These are phyloP conservation scores for Magnaporthiopsis rhizophila DNA, from an alignment of 2,329 filamentous ascomycete species.

Conservation along the genomic window DNA sequence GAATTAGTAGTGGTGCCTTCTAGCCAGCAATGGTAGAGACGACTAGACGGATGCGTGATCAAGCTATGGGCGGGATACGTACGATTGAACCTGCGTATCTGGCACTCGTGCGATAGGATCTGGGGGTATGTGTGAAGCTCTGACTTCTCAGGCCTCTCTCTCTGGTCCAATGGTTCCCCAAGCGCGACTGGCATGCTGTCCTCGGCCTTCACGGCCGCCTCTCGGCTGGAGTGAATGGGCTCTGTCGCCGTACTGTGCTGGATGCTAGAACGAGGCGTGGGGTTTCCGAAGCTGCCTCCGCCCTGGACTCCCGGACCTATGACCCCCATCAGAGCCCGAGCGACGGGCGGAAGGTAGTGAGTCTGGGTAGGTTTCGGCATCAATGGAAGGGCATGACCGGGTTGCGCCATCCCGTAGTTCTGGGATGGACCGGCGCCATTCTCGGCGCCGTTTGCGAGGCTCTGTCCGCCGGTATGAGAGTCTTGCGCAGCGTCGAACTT, in stretches of 20 bases:
- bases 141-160: background rate
- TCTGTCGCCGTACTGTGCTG: background rate
- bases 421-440: background rate
- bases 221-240: background rate
- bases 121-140: background rate
- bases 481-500: background rate
- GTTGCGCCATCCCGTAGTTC: background rate
- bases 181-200: too few species aligned
- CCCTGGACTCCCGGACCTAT: background rate
- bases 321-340: background rate
- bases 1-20: background rate
- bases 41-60: too few species aligned
- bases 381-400: background rate
- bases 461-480: background rate
- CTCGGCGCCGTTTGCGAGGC: background rate
- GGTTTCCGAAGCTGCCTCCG: background rate
- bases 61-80: background rate
- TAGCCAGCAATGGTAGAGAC: background rate
- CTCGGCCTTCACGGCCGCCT: background rate
- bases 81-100: conserved; percentile 5
- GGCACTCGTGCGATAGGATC: background rate
- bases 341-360: background rate
- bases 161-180: background rate
- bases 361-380: background rate
- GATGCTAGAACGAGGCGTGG: background rate